Evolutionary conservation across 208 protist genomes (phyloP).

Genomic region (Tritrichomonas foetus): DNA sequence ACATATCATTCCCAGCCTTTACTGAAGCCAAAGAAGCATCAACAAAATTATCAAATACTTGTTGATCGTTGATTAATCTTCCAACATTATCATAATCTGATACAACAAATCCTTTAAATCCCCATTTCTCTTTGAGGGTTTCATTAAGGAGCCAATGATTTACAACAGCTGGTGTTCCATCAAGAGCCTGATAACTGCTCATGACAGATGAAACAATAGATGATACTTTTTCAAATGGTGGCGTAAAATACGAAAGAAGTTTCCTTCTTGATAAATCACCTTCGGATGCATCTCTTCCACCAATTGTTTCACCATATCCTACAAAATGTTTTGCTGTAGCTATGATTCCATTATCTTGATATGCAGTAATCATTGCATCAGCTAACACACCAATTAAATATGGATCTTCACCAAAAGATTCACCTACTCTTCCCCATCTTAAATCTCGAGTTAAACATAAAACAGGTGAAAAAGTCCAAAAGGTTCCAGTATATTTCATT

Average conservation of each 20-base stretch:
- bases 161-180: not conserved
- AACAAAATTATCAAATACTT: not conserved
- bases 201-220: conserved; percentile 33
- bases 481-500: conserved; percentile 56
- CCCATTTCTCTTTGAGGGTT: conserved; percentile 16
- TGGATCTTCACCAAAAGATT: conserved; percentile 64
- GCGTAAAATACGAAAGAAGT: conserved; percentile 55
- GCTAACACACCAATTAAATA: conserved; percentile 42
- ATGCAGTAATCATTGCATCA: conserved; percentile 44
- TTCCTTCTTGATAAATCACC: conserved; percentile 45
- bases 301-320: conserved; percentile 55
- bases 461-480: conserved; percentile 59
- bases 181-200: not conserved
- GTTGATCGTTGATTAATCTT: not conserved
- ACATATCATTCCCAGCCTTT: not conserved
- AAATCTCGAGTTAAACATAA: conserved; percentile 54
- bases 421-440: conserved; percentile 58
- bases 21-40: not conserved
- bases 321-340: conserved; percentile 59
- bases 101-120: conserved; percentile 57
- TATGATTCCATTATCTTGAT: conserved; percentile 50
- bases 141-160: not conserved
- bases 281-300: conserved; percentile 52
- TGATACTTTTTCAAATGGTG: conserved; percentile 51
- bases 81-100: conserved; percentile 45